A percentile compares a stretch with the other conserved stretches of the same genome.
Conservation (phyloP, 495 filamentous ascomycete species). For the Aspergillus funiculosus region DNA sequence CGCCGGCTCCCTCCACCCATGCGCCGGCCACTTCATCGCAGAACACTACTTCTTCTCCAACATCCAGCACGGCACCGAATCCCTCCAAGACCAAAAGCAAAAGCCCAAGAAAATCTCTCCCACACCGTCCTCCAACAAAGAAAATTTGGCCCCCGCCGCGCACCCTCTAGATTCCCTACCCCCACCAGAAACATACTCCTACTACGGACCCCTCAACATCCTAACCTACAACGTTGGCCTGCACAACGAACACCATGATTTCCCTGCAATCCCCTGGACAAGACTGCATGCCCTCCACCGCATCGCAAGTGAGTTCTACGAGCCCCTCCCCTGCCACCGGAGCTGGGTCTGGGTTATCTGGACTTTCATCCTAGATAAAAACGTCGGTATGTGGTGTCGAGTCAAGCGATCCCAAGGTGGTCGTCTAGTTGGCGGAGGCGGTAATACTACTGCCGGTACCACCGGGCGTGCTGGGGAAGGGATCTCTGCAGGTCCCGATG, state of each 20-base stretch:
- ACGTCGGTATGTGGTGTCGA: conserved; percentile 82
- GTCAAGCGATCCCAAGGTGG: conserved; percentile 86
- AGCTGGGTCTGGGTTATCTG: conserved; percentile 93
- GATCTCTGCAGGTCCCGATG: conserved; percentile 38
- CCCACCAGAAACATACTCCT: conserved; percentile 92
- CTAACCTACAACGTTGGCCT: conserved; percentile 95
- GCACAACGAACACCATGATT: conserved; percentile 99
- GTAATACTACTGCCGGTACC: conserved; percentile 11
- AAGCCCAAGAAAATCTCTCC: conserved; percentile 7
- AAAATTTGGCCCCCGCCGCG: too few relatives aligned
- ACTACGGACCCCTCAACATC: conserved; percentile 90
- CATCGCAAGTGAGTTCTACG: conserved; percentile 91
- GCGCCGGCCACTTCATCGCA: conserved; percentile 96
- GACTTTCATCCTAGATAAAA: conserved; percentile 86
- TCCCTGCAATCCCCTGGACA: conserved; percentile 95
- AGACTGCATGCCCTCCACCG: conserved; percentile 64
- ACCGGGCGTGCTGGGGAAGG: conserved; percentile 43
- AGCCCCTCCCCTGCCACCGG: conserved; percentile 73
- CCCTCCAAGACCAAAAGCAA: conserved; percentile 36
- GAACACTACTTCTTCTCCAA: conserved; percentile 97
- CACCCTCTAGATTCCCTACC: conserved; percentile 46
- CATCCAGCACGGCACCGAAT: conserved; percentile 53
- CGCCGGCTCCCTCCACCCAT: conserved; percentile 88
- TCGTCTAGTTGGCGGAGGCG: conserved; percentile 54
- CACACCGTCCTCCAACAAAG: too few relatives aligned